Conservation (phyloP, 352 stramenopile genomes). For the Globisporangium cystogenes region DNA sequence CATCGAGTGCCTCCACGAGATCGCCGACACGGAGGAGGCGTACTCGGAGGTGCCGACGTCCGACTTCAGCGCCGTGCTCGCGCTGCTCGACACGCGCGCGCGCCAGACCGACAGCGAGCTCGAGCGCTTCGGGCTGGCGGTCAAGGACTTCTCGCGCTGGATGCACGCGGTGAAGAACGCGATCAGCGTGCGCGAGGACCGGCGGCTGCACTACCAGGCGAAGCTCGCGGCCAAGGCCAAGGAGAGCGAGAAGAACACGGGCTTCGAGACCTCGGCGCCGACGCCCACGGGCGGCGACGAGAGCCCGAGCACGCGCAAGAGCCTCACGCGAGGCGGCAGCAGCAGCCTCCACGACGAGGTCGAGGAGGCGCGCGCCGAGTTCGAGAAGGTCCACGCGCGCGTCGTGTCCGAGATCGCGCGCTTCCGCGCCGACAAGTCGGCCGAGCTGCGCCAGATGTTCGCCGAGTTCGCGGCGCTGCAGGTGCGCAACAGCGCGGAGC, state of each 20-base stretch:
- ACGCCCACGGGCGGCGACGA: neutral
- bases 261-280: slow-evolving; percentile 22
- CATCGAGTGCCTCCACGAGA: slow-evolving; percentile 63
- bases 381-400: slow-evolving; percentile 64
- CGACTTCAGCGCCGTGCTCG: slow-evolving; percentile 58
- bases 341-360: slow-evolving; percentile 38
- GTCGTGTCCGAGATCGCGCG: slow-evolving; percentile 71
- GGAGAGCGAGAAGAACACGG: slow-evolving; percentile 19
- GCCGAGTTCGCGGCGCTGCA: slow-evolving; percentile 63
- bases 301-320: slow-evolving; percentile 6
- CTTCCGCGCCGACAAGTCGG: slow-evolving; percentile 69
- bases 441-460: slow-evolving; percentile 70
- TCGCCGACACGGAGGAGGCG: slow-evolving; percentile 64
- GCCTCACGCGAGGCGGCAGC: neutral
- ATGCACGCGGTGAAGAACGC: slow-evolving; percentile 64
- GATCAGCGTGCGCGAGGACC: slow-evolving; percentile 72
- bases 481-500: slow-evolving; percentile 39
- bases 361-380: slow-evolving; percentile 65
- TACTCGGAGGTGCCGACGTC: slow-evolving; percentile 54
- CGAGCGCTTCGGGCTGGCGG: slow-evolving; percentile 47
- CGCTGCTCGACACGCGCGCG: slow-evolving; percentile 68
- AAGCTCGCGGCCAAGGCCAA: slow-evolving; percentile 46
- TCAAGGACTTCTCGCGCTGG: slow-evolving; percentile 75
- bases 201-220: slow-evolving; percentile 71
- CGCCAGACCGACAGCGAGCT: slow-evolving; percentile 70